Conservation (phyloP, 2,329 filamentous ascomycete genomes). For the Aureobasidium sp. region DNA sequence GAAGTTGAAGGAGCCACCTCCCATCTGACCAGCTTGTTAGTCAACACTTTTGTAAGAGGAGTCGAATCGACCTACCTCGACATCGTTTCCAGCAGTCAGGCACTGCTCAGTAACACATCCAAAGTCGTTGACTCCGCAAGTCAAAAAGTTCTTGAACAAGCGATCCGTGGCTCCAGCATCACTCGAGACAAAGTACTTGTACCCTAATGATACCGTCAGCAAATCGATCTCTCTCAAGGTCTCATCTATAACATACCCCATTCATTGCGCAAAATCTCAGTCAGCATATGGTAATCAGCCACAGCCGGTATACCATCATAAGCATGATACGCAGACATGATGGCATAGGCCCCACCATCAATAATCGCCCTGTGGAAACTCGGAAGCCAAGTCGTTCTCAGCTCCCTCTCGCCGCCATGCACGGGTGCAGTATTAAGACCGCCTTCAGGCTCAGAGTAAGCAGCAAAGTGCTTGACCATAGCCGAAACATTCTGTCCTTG, state of each 20-base stretch:
- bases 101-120: constrained; percentile 57
- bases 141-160: constrained; percentile 56
- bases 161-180: constrained; percentile 67
- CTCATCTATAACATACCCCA: constrained; percentile 42
- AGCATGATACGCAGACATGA: constrained; percentile 68
- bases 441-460: constrained; percentile 62
- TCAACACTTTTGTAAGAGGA: neutral
- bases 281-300: constrained; percentile 58
- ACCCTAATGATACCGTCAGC: constrained; percentile 33
- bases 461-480: constrained; percentile 71
- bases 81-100: constrained; percentile 62
- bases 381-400: constrained; percentile 49
- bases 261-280: constrained; percentile 60
- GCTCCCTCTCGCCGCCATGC: constrained; percentile 49
- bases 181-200: constrained; percentile 59
- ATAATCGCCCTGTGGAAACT: constrained; percentile 64
- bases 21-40: constrained; percentile 26
- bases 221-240: neutral
- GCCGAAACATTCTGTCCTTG: constrained; percentile 60
- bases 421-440: constrained; percentile 61
- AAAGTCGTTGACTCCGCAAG: constrained; percentile 55
- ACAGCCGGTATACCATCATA: constrained; percentile 66
- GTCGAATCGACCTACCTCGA: constrained; percentile 39
- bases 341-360: constrained; percentile 58
- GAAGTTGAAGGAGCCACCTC: constrained; percentile 66